Conservation (phyloP, 371 early-diverging fungal genomes). For the Saksenaea oblongispora region DNA sequence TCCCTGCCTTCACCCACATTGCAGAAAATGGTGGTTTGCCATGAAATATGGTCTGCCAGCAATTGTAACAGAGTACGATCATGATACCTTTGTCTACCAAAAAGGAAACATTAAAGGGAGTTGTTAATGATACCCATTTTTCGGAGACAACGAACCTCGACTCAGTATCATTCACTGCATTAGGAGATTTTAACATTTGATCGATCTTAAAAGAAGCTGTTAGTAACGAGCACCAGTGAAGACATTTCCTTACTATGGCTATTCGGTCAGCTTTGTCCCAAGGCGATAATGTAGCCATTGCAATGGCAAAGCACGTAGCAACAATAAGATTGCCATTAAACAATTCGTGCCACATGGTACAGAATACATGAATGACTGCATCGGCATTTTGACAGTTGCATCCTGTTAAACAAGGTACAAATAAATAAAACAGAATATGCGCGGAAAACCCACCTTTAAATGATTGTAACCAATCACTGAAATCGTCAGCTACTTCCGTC, state of each 20-base stretch:
- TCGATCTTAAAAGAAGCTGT: background rate
- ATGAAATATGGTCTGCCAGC: too few species aligned
- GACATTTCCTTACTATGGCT: background rate
- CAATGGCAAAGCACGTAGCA: background rate
- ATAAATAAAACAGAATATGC: background rate
- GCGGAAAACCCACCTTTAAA: background rate
- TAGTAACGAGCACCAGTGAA: background rate
- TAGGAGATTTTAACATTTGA: background rate
- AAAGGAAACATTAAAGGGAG: too few species aligned
- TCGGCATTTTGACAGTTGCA: background rate
- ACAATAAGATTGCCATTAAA: background rate
- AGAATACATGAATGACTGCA: background rate
- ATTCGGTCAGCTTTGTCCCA: background rate
- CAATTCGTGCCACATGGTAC: background rate
- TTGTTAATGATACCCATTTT: too few species aligned
- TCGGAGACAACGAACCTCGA: too few species aligned
- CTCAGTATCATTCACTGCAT: background rate
- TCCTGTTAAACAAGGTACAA: background rate
- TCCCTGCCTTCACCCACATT: too few species aligned
- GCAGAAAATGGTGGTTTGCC: too few species aligned
- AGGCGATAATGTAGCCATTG: background rate
- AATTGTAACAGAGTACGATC: too few species aligned
- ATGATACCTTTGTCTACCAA: too few species aligned
- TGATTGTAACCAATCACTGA: background rate
- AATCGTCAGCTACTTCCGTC: background rate